Percentiles rank a stretch among this genome's conserved stretches.
These are phyloP conservation scores for Zoysia pacifica DNA, from an alignment of 176 grass and related monocot genomes.

Conservation along the genomic window DNA sequence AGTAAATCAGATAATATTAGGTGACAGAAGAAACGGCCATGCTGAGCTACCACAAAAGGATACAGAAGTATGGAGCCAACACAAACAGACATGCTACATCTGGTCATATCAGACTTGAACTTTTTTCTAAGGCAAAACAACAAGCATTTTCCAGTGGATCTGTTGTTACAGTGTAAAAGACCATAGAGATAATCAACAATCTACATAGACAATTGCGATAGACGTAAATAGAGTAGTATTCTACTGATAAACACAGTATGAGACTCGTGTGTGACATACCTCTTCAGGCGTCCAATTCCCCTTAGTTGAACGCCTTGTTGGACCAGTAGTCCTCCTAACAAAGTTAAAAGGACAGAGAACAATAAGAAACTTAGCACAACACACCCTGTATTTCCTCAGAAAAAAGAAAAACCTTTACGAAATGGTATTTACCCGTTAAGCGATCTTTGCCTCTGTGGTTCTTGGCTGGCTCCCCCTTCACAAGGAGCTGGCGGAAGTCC, in stretches of 20 bases:
- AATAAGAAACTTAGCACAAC: background rate
- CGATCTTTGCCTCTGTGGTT: slow-evolving; percentile 47
- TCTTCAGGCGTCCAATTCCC: slow-evolving; percentile 96
- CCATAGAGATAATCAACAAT: slow-evolving; percentile 4
- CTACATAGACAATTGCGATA: background rate
- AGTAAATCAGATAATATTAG: background rate
- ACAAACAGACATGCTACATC: background rate
- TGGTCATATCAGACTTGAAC: background rate
- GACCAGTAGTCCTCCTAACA: slow-evolving; percentile 89
- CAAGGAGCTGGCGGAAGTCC: slow-evolving; percentile 33
- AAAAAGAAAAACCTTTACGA: background rate
- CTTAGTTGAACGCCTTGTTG: slow-evolving; percentile 84
- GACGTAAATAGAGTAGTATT: background rate
- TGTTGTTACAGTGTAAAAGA: background rate
- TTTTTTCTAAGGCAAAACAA: background rate
- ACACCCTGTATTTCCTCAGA: no score
- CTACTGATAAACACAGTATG: slow-evolving; percentile 5
- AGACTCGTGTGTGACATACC: slow-evolving; percentile 37
- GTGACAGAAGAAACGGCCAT: background rate
- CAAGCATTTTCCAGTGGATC: background rate
- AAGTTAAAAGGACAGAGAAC: slow-evolving; percentile 14
- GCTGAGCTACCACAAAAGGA: background rate
- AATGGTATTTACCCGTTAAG: slow-evolving; percentile 55
- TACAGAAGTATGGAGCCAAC: background rate
- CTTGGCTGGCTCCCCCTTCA: slow-evolving; percentile 44